Conservation (phyloP, 1,284 basidiomycete species). For the Tilletiaria anomala region DNA sequence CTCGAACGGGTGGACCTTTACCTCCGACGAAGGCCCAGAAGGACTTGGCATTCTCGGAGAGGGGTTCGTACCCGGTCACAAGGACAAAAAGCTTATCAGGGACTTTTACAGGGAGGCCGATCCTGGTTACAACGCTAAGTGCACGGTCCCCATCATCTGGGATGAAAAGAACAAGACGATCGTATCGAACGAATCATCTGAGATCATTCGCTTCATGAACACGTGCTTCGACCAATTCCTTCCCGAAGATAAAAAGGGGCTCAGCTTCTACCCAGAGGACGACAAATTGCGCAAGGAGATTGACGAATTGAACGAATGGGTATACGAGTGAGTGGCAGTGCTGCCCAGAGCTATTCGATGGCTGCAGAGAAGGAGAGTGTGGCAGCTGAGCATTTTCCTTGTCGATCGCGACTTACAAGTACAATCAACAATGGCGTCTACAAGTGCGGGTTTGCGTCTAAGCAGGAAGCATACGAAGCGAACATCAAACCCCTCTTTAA, state of each 20-base stretch:
- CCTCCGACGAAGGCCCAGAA: slow-evolving; percentile 28
- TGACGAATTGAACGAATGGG: slow-evolving; percentile 73
- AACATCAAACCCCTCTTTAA: slow-evolving; percentile 55
- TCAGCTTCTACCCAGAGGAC: slow-evolving; percentile 53
- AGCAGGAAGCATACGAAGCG: slow-evolving; percentile 64
- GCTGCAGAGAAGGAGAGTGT: no score
- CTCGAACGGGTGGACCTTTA: slow-evolving; percentile 69
- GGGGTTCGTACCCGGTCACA: slow-evolving; percentile 30
- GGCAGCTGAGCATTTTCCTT: no score
- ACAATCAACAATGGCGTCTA: slow-evolving; percentile 51
- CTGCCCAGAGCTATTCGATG: no score
- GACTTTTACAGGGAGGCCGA: slow-evolving; percentile 72
- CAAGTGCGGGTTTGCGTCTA: slow-evolving; percentile 72
- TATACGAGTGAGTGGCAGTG: no score
- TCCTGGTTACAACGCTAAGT: slow-evolving; percentile 41
- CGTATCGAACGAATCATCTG: slow-evolving; percentile 55
- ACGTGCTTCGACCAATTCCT: slow-evolving; percentile 37
- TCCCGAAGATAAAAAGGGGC: slow-evolving; percentile 12
- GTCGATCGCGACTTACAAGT: no score
- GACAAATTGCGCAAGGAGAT: slow-evolving; percentile 58
- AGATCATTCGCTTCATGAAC: slow-evolving; percentile 76
- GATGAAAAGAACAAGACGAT: slow-evolving; percentile 78
- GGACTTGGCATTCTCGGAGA: slow-evolving; percentile 17
- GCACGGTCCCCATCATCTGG: slow-evolving; percentile 64
- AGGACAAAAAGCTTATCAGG: slow-evolving; percentile 53